Conservation (phyloP, 768 basidiomycete genomes). For the Mycena chlorophos region DNA sequence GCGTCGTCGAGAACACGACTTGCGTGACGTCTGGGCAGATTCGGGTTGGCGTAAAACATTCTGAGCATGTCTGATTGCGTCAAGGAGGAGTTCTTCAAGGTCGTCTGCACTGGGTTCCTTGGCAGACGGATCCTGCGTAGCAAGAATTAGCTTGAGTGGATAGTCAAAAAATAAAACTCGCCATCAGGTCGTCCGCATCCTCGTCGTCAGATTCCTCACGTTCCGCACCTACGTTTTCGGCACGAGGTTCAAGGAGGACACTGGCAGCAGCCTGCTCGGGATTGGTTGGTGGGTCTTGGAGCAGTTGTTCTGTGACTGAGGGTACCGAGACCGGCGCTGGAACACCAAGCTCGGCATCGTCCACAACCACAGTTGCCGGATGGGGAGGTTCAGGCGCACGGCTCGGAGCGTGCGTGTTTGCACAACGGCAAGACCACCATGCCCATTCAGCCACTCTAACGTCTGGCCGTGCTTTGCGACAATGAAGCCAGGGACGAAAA, state of each 20-base stretch:
- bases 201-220: not conserved
- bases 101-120: not conserved
- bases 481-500: constrained; percentile 14
- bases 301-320: not conserved
- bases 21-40: not conserved
- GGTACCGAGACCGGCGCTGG: constrained; percentile 9
- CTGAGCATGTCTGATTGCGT: not conserved
- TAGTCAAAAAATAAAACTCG: not conserved
- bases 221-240: not conserved
- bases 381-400: not conserved
- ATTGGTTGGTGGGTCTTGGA: not conserved
- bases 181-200: not conserved
- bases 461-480: constrained; percentile 13
- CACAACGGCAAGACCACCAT: constrained; percentile 13
- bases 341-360: constrained; percentile 9
- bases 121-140: not conserved
- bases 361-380: not conserved
- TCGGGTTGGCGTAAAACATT: constrained; percentile 2
- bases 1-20: constrained; percentile 6
- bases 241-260: not conserved
- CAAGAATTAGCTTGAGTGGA: not conserved
- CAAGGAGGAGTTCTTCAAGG: not conserved
- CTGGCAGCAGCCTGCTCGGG: not conserved
- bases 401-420: constrained; percentile 11
- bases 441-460: constrained; percentile 4